Evolutionary conservation across 345 rosid genomes (phyloP).

Genomic region (Hevea brasiliensis): DNA sequence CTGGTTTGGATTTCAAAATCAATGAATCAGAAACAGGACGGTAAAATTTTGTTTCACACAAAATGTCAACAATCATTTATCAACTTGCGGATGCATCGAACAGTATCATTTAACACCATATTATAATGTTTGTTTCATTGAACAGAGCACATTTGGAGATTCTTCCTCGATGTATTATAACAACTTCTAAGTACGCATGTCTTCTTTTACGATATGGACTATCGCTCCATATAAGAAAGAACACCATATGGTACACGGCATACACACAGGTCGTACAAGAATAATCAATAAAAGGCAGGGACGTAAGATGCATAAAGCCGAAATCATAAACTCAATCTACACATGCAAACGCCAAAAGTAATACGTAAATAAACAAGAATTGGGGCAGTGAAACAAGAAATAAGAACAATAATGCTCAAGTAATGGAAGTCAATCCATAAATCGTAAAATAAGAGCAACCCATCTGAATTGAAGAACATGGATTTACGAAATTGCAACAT

Average conservation of each 20-base stretch:
- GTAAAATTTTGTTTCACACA: neutral
- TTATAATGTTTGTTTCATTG: too few relatives aligned
- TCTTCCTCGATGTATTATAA: neutral
- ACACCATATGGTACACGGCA: neutral
- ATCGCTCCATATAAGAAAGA: neutral
- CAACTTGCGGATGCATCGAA: neutral
- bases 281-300: neutral
- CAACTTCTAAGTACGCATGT: neutral
- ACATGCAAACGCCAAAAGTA: conserved; percentile 6
- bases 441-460: conserved; percentile 11
- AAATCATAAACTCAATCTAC: conserved; percentile 7
- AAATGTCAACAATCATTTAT: neutral
- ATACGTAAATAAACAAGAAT: conserved; percentile 4
- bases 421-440: neutral
- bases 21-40: conserved; percentile 15
- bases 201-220: neutral
- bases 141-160: neutral
- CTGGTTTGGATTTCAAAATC: conserved; percentile 36
- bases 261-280: neutral
- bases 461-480: conserved; percentile 2
- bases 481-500: neutral
- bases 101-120: neutral
- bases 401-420: neutral
- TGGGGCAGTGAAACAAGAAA: neutral
- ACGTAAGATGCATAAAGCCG: neutral